Evolutionary conservation across 2,329 filamentous ascomycete species (phyloP), one percentile per base, ranked within the genome.

Genomic region (Microthyrium microscopicum): DNA sequence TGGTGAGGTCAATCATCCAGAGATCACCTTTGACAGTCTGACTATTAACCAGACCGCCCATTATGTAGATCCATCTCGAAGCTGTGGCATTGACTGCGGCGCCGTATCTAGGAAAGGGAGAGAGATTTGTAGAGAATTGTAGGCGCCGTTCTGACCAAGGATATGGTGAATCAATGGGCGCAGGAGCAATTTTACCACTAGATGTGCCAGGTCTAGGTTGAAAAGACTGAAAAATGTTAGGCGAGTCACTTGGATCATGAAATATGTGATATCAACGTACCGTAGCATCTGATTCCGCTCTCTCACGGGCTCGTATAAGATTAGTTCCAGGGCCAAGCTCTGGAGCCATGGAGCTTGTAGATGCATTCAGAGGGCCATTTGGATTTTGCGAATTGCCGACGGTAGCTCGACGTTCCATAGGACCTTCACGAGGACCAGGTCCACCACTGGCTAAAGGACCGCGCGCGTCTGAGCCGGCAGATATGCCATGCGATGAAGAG

Each of bases 11-110:
- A 29, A 95, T 79, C 74, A 95, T 79, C 91, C 91, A 98, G 29
- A 98, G 58, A 58, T 98, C 89, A 30, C 89, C 89, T 52, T 94
- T 94, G 28, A 95, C 89, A 3, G 83, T 93, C 24, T 84, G 81
- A 44, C 87, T 87, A 50, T 92, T 87, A 47, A 98, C 87, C 40
- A 98, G 60, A 32, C 89, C 89, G 41, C 89, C 89, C 85, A 98
- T 95, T 49, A 98, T 68, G 49, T 95, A 98, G 37, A 98, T 80
- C 46, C 92, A 83, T 57, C 95, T 95, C 25, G 85, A 94, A 17
- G 85, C 80, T 12, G 78, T 68, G 1, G 84, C 71, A 54, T 98
- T 98, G 53, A 94, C 87, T 5, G 91, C 89, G 33, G 91, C 84
- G 51, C 89, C 89, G 67, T 98, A 98, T 52, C 89, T 75, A 11